Evolutionary conservation across 768 basidiomycete species (phyloP).

Genomic region (Plicaturopsis crispa): DNA sequence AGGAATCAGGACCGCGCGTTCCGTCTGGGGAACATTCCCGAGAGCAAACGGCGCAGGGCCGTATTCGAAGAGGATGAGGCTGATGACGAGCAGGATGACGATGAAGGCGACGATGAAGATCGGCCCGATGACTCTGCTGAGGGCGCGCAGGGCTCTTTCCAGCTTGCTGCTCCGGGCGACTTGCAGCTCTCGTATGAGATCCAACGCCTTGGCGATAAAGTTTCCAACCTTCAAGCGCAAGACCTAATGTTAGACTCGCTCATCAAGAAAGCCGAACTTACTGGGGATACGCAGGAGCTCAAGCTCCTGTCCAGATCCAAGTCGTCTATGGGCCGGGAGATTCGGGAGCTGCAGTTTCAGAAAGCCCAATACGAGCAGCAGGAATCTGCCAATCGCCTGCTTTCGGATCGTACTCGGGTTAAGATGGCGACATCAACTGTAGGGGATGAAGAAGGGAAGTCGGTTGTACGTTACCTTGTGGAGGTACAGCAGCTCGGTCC

Average conservation of each 20-base stretch:
- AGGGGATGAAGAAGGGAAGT: constrained; percentile 80
- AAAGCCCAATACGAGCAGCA: constrained; percentile 92
- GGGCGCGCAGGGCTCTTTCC: constrained; percentile 45
- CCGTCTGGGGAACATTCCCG: constrained; percentile 2
- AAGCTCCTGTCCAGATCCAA: constrained; percentile 77
- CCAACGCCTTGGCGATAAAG: constrained; percentile 64
- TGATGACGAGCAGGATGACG: constrained; percentile 37
- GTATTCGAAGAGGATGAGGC: constrained; percentile 38
- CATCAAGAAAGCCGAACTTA: constrained; percentile 92
- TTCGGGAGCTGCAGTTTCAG: constrained; percentile 82
- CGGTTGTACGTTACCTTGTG: constrained; percentile 86
- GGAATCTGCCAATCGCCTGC: constrained; percentile 81
- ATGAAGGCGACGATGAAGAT: constrained; percentile 29
- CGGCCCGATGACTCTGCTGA: constrained; percentile 31
- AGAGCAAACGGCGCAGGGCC: constrained; percentile 23
- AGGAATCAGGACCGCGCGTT: constrained; percentile 11
- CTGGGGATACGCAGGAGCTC: constrained; percentile 84
- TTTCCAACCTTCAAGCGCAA: constrained; percentile 72
- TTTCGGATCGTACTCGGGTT: constrained; percentile 80
- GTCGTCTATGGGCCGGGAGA: constrained; percentile 71
- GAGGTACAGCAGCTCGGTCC: constrained; percentile 84
- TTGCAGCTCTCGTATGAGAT: constrained; percentile 87
- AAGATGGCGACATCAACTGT: constrained; percentile 77
- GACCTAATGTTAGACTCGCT: constrained; percentile 78
- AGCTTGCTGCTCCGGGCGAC: constrained; percentile 82